These are phyloP conservation scores for Penicillium silybi DNA, from an alignment of 495 filamentous ascomycete species.

Conservation along the genomic window DNA sequence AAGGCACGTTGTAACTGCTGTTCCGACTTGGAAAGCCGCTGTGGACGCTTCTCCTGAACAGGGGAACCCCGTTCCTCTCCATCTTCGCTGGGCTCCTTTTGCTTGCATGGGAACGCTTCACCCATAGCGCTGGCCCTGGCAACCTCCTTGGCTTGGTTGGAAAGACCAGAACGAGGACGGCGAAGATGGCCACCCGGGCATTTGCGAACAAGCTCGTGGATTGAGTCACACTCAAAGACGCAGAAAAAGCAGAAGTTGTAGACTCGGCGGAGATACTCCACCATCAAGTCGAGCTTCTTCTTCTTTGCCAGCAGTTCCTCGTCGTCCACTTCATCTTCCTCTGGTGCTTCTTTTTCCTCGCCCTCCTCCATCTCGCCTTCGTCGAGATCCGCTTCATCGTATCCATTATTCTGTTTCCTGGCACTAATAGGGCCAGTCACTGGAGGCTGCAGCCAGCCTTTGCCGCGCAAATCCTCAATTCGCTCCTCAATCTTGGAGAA, in stretches of 20 bases:
- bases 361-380: slow-evolving; percentile 69
- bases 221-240: slow-evolving; percentile 95
- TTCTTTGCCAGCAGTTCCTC: slow-evolving; percentile 87
- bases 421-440: slow-evolving; percentile 49
- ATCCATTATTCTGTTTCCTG: slow-evolving; percentile 59
- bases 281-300: slow-evolving; percentile 92
- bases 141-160: slow-evolving; percentile 75
- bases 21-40: slow-evolving; percentile 70
- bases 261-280: slow-evolving; percentile 93
- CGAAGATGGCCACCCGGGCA: slow-evolving; percentile 95
- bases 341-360: slow-evolving; percentile 67
- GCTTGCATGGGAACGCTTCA: slow-evolving; percentile 75
- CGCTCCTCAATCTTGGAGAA: slow-evolving; percentile 75
- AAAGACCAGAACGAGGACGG: slow-evolving; percentile 78
- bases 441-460: slow-evolving; percentile 70
- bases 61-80: slow-evolving; percentile 59
- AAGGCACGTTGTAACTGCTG: slow-evolving; percentile 90
- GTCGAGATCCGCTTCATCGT: slow-evolving; percentile 65
- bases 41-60: slow-evolving; percentile 61
- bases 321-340: slow-evolving; percentile 81
- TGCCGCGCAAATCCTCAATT: slow-evolving; percentile 71
- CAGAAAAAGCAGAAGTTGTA: slow-evolving; percentile 99
- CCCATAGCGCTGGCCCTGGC: slow-evolving; percentile 76
- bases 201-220: slow-evolving; percentile 92
- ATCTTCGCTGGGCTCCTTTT: slow-evolving; percentile 62